phyloP scores from a whole-genome alignment of 352 stramenopile genomes.

The Globisporangium lucens region DNA sequence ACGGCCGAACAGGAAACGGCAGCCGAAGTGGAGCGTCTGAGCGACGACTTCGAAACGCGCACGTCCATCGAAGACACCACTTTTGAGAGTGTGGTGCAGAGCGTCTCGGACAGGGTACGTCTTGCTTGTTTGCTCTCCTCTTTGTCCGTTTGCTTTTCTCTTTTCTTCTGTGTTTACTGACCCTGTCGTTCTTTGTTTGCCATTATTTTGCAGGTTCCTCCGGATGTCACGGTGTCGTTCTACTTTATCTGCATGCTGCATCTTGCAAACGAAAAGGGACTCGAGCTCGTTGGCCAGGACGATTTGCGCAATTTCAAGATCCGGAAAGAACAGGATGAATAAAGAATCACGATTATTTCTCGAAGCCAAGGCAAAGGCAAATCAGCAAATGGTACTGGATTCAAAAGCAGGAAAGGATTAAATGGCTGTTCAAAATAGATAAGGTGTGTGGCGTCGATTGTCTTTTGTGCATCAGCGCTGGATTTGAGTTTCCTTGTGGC shows the following conservation, averaged over 20 bases:
- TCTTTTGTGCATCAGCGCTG: not conserved
- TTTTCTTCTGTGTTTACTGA: constrained; percentile 4
- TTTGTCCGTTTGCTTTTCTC: not conserved
- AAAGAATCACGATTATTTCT: not conserved
- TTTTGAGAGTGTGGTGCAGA: constrained; percentile 91
- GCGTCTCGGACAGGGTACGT: constrained; percentile 79
- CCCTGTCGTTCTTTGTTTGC: constrained; percentile 14
- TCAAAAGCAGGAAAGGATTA: constrained; percentile 10
- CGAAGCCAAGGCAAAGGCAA: not conserved
- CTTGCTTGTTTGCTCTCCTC: not conserved
- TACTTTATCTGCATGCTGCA: constrained; percentile 99
- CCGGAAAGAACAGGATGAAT: constrained; percentile 30
- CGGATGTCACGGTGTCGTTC: constrained; percentile 96
- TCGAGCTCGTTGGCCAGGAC: constrained; percentile 82
- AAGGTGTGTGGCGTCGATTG: constrained; percentile 4
- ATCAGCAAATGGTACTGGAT: constrained; percentile 7
- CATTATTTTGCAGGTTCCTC: constrained; percentile 63
- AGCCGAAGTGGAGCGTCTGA: constrained; percentile 14
- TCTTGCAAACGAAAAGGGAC: constrained; percentile 97
- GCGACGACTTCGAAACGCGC: constrained; percentile 17
- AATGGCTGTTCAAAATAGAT: constrained; percentile 22
- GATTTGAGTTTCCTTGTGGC: not conserved
- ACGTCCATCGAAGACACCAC: constrained; percentile 35
- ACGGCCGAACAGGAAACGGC: not conserved
- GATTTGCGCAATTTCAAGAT: constrained; percentile 80